These are phyloP conservation scores for Hygrophorus russula DNA, from an alignment of 768 basidiomycete species.

Conservation along the genomic window DNA sequence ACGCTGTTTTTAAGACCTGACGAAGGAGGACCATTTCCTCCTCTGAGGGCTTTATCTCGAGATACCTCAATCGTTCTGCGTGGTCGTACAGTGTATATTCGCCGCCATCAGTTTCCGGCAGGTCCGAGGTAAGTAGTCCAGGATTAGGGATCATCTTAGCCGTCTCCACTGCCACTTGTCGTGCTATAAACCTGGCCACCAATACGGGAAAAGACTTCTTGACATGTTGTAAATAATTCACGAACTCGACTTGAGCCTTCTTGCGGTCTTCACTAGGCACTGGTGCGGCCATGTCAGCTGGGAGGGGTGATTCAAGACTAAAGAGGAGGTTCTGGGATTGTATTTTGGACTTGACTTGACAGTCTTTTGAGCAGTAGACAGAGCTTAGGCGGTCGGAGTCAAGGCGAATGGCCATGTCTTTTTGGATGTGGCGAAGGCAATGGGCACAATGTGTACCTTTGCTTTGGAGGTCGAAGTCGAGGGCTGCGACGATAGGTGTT, in stretches of 20 bases:
- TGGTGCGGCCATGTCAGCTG: constrained; percentile 26
- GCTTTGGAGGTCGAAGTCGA: constrained; percentile 62
- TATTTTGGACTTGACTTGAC: constrained; percentile 40
- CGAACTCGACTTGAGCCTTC: constrained; percentile 49
- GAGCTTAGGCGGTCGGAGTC: constrained; percentile 43
- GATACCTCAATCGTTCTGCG: constrained; percentile 60
- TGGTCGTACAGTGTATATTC: constrained; percentile 67
- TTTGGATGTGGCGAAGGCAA: constrained; percentile 52
- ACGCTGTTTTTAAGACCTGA: constrained; percentile 43
- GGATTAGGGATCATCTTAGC: constrained; percentile 33
- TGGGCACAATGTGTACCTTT: constrained; percentile 63
- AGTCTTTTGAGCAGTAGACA: constrained; percentile 65
- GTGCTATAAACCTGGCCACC: constrained; percentile 59
- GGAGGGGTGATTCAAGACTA: constrained; percentile 51
- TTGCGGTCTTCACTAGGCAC: constrained; percentile 32
- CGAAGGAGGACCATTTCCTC: constrained; percentile 41
- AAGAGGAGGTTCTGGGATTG: constrained; percentile 66
- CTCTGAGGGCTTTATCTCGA: constrained; percentile 39
- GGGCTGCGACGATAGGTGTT: constrained; percentile 54
- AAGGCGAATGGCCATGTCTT: constrained; percentile 31
- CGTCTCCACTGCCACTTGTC: constrained; percentile 58
- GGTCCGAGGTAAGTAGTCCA: constrained; percentile 21
- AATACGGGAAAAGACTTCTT: constrained; percentile 38
- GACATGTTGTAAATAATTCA: constrained; percentile 41
- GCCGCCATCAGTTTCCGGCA: constrained; percentile 33